These are phyloP conservation scores for Austroboletus novae-zelandiae DNA, from an alignment of 1,284 basidiomycete genomes.

Conservation along the genomic window DNA sequence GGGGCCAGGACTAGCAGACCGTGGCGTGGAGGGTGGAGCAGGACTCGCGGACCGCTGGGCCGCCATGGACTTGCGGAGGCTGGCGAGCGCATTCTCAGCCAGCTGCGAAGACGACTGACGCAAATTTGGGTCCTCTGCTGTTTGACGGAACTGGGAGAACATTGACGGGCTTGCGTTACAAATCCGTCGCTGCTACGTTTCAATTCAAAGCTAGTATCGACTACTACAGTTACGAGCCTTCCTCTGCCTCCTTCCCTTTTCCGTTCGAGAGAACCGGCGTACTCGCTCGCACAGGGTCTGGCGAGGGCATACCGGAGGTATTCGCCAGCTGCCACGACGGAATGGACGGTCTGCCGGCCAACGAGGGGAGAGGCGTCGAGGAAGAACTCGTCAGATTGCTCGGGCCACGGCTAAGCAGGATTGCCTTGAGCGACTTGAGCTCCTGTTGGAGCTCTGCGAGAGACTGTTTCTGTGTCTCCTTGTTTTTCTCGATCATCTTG, in stretches of 20 bases:
- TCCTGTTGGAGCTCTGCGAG: constrained; percentile 89
- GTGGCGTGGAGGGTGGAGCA: constrained; percentile 33
- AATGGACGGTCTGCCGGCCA: constrained; percentile 66
- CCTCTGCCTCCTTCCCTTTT: constrained; percentile 48
- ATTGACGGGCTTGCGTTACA: constrained; percentile 34
- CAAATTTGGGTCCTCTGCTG: constrained; percentile 46
- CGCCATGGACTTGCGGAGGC: constrained; percentile 60
- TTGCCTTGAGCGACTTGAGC: constrained; percentile 90
- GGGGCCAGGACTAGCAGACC: constrained; percentile 29
- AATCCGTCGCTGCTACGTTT: no score
- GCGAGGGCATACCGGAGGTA: constrained; percentile 19
- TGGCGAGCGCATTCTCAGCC: constrained; percentile 57
- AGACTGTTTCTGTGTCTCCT: constrained; percentile 77
- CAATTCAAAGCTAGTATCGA: constrained; percentile 2
- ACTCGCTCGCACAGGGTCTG: constrained; percentile 18
- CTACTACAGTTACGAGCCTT: constrained; percentile 15
- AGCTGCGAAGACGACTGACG: constrained; percentile 45
- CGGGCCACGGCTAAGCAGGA: constrained; percentile 69
- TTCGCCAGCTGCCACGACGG: constrained; percentile 84
- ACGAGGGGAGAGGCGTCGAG: constrained; percentile 46
- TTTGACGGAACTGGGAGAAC: constrained; percentile 65
- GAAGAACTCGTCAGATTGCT: constrained; percentile 44
- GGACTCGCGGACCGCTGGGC: constrained; percentile 50
- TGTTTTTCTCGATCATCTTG: constrained; percentile 94
- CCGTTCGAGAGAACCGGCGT: constrained; percentile 30